Conservation (phyloP, 202 grass and related monocot species). For the Digitaria exilis region DNA sequence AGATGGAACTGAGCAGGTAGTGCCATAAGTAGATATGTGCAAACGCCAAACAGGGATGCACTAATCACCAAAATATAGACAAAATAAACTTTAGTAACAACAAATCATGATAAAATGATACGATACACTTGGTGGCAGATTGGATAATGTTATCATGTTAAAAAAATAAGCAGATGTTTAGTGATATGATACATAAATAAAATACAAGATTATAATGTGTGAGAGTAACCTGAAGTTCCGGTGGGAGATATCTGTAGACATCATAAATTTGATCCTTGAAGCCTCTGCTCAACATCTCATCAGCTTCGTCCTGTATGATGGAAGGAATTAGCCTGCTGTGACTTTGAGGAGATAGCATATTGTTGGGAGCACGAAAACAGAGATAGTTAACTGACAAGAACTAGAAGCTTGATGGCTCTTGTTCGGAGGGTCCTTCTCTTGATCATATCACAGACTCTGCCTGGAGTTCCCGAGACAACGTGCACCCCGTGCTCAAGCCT, state of each 20-base stretch:
- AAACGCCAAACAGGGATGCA: background rate
- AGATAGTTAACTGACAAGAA: slow-evolving; percentile 59
- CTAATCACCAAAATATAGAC: background rate
- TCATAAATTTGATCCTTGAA: slow-evolving; percentile 99
- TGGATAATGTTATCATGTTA: background rate
- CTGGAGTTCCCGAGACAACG: slow-evolving; percentile 81
- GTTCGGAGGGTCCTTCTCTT: slow-evolving; percentile 91
- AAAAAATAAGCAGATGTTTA: background rate
- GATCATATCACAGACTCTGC: slow-evolving; percentile 88
- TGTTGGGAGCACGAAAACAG: background rate
- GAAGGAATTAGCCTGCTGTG: background rate
- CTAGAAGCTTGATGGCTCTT: slow-evolving; percentile 80
- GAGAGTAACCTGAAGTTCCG: slow-evolving; percentile 74
- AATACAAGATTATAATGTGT: background rate
- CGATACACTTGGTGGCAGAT: background rate
- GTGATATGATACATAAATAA: background rate
- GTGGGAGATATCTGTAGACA: slow-evolving; percentile 94
- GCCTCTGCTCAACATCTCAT: slow-evolving; percentile 97
- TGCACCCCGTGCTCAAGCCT: slow-evolving; percentile 86
- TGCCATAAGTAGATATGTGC: background rate
- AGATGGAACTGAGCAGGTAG: background rate
- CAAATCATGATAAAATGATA: background rate
- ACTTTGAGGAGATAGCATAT: background rate
- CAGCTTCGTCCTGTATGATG: slow-evolving; percentile 73
- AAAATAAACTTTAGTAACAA: background rate